Evolutionary conservation across 768 basidiomycete species (phyloP).

Genomic region (Ephemerocybe angulata): DNA sequence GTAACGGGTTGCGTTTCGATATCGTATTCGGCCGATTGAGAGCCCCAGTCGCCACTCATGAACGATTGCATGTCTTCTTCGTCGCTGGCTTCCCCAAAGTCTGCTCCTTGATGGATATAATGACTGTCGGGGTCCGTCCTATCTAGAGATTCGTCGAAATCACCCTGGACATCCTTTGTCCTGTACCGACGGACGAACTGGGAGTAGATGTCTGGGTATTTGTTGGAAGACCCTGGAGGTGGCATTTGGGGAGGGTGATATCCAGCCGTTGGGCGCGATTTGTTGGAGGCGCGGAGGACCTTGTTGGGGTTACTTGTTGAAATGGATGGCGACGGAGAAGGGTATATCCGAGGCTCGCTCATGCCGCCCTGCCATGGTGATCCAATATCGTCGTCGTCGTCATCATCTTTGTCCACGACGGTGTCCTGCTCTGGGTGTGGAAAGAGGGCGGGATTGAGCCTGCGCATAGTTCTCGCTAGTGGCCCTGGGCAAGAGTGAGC

Average conservation of each 20-base stretch:
- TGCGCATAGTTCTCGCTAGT: slow-evolving; percentile 46
- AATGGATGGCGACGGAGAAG: slow-evolving; percentile 32
- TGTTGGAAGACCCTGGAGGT: slow-evolving; percentile 20
- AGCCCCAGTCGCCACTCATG: slow-evolving; percentile 42
- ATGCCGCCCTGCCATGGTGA: slow-evolving; percentile 29
- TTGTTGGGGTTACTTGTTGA: slow-evolving; percentile 23
- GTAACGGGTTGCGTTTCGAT: slow-evolving; percentile 67
- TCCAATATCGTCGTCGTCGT: slow-evolving; percentile 39
- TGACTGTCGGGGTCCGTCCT: slow-evolving; percentile 81
- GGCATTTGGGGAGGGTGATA: slow-evolving; percentile 14
- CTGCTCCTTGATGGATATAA: slow-evolving; percentile 70
- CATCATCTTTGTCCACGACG: slow-evolving; percentile 41
- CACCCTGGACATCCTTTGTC: slow-evolving; percentile 46
- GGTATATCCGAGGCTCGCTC: slow-evolving; percentile 27
- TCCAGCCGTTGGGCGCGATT: slow-evolving; percentile 23
- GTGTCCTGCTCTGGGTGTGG: slow-evolving; percentile 48
- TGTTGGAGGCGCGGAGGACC: slow-evolving; percentile 21
- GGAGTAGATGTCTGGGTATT: slow-evolving; percentile 63
- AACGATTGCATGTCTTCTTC: slow-evolving; percentile 61
- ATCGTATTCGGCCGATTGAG: slow-evolving; percentile 52
- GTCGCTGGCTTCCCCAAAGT: slow-evolving; percentile 71
- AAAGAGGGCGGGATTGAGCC: slow-evolving; percentile 68
- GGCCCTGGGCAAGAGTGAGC: slow-evolving; percentile 67
- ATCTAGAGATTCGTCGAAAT: slow-evolving; percentile 49
- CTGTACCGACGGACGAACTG: slow-evolving; percentile 78